phyloP scores from a whole-genome alignment of 371 early-diverging fungal species.

The Syncephalastrum monosporum region DNA sequence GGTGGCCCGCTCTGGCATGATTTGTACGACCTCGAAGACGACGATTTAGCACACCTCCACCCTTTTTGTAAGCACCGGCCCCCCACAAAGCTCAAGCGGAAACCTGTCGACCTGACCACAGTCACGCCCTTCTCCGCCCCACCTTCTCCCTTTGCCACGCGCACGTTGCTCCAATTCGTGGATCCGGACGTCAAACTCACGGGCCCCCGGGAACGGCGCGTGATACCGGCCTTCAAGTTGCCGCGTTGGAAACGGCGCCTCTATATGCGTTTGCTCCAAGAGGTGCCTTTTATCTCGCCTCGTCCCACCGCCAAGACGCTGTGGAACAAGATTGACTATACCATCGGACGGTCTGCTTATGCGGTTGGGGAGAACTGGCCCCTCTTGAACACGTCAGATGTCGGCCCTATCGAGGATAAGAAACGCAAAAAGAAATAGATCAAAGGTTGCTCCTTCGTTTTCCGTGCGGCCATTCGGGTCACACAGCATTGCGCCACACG shows the following conservation, averaged over 20 bases:
- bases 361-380: too few relatives aligned
- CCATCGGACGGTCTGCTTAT: too few relatives aligned
- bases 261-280: constrained; percentile 25
- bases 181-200: constrained; percentile 11
- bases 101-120: constrained; percentile 2
- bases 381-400: too few relatives aligned
- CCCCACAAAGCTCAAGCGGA: constrained; percentile 6
- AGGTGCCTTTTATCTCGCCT: constrained; percentile 25
- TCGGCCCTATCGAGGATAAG: too few relatives aligned
- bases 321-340: constrained; percentile 13
- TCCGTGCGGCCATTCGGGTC: too few relatives aligned
- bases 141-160: constrained; percentile 17
- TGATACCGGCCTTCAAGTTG: neutral
- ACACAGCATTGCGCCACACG: too few relatives aligned
- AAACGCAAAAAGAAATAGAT: too few relatives aligned
- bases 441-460: too few relatives aligned
- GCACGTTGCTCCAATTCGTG: constrained; percentile 13
- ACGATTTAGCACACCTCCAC: constrained; percentile 17
- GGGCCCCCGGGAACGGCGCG: neutral
- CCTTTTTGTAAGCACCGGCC: constrained; percentile 14
- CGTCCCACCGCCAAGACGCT: constrained; percentile 16
- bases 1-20: constrained; percentile 39
- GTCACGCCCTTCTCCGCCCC: constrained; percentile 10
- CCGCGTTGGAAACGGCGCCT: constrained; percentile 21
- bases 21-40: constrained; percentile 19